These are phyloP conservation scores for Fennellomyces sp. DNA, from an alignment of 371 early-diverging fungal species.

Conservation along the genomic window DNA sequence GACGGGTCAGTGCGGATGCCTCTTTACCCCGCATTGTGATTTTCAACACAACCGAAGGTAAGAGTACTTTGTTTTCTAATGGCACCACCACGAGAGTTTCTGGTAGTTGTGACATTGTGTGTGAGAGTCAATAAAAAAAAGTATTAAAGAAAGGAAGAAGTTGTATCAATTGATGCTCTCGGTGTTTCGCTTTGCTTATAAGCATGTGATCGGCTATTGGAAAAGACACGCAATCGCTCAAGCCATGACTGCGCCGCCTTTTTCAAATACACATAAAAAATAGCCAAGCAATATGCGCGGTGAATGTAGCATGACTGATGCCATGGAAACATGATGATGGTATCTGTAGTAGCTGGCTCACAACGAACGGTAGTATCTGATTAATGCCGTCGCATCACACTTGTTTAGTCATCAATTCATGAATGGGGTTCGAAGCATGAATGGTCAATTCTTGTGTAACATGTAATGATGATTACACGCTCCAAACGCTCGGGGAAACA, in stretches of 20 bases:
- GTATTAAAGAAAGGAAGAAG: neutral
- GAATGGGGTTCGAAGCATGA: neutral
- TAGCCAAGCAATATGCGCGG: no score
- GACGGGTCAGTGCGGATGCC: slow-evolving; percentile 32
- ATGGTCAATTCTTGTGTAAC: neutral
- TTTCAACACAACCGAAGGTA: slow-evolving; percentile 38
- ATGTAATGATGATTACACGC: no score
- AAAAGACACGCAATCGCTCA: neutral
- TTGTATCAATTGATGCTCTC: neutral
- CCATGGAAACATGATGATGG: no score
- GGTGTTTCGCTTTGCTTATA: neutral
- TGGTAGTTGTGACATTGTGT: slow-evolving; percentile 1
- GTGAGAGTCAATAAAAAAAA: neutral
- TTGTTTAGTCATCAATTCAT: neutral
- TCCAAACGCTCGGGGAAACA: no score
- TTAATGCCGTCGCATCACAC: neutral
- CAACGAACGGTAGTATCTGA: no score
- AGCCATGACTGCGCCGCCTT: no score
- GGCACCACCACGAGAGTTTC: slow-evolving; percentile 31
- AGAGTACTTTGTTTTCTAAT: slow-evolving; percentile 34
- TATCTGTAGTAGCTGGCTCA: no score
- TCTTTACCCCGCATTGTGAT: slow-evolving; percentile 35
- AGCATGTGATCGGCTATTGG: neutral
- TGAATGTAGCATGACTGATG: no score
- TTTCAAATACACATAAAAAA: no score